A percentile compares a stretch with the other conserved stretches of the same genome.
Evolutionary conservation across 805 yeast species (phyloP).

Genomic region (Candida golubevii): DNA sequence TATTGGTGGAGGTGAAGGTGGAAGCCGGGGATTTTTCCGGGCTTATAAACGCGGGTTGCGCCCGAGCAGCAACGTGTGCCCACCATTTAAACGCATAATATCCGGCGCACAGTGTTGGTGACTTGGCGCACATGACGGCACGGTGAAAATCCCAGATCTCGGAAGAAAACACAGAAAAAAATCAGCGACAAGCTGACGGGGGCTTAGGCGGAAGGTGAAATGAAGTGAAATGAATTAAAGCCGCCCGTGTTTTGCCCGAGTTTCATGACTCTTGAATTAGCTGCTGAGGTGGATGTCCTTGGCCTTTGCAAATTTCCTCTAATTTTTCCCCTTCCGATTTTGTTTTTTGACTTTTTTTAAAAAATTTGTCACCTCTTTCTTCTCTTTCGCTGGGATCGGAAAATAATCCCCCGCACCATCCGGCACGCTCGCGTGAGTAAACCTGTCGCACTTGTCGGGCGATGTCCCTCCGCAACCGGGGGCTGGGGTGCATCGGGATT

Average conservation of each 20-base stretch:
- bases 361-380: too few relatives aligned
- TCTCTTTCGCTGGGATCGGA: too few relatives aligned
- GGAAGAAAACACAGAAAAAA: not conserved
- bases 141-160: not conserved
- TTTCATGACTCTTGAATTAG: too few relatives aligned
- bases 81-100: slow-evolving; percentile 7
- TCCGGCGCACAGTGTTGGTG: not conserved
- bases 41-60: slow-evolving; percentile 8
- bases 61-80: slow-evolving; percentile 6
- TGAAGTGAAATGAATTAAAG: too few relatives aligned
- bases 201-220: not conserved
- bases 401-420: too few relatives aligned
- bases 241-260: too few relatives aligned
- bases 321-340: too few relatives aligned
- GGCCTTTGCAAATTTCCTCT: too few relatives aligned
- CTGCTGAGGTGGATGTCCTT: too few relatives aligned
- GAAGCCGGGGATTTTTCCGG: slow-evolving; percentile 5
- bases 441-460: slow-evolving; percentile 6
- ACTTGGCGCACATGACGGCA: not conserved
- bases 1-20: too few relatives aligned
- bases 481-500: slow-evolving; percentile 6
- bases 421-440: too few relatives aligned
- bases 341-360: too few relatives aligned
- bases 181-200: not conserved
- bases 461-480: slow-evolving; percentile 14